A percentile compares a stretch with the other conserved stretches of the same genome.
Evolutionary conservation across 345 rosid species (phyloP).

Genomic region (Euphorbia peplus): DNA sequence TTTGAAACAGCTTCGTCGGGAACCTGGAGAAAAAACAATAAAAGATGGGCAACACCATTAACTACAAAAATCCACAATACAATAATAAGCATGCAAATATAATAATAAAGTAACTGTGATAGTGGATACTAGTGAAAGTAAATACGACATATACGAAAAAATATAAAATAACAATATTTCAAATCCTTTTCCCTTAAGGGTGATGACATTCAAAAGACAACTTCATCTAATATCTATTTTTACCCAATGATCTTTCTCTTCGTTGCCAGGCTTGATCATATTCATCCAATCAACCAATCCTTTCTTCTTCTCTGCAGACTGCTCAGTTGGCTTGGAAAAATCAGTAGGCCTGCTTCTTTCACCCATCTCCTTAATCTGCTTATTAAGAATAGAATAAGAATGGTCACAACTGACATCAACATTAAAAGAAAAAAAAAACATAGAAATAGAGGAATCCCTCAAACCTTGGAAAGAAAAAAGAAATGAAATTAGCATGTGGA

Average conservation of each 20-base stretch:
- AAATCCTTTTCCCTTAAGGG: background rate
- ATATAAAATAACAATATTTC: background rate
- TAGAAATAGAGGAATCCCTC: background rate
- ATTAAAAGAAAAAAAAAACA: background rate
- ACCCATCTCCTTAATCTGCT: slow-evolving; percentile 94
- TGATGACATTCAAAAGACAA: background rate
- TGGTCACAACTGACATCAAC: background rate
- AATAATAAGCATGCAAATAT: background rate
- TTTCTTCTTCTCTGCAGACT: slow-evolving; percentile 66
- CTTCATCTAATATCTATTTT: background rate
- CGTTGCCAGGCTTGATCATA: slow-evolving; percentile 79
- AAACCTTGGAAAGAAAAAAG: background rate
- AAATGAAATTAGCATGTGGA: background rate
- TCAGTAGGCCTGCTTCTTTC: slow-evolving; percentile 65
- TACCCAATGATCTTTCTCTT: slow-evolving; percentile 98
- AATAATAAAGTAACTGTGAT: background rate
- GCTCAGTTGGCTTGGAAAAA: slow-evolving; percentile 51
- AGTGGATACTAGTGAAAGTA: background rate
- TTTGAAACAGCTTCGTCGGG: slow-evolving; percentile 95
- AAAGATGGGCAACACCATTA: background rate
- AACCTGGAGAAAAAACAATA: slow-evolving; percentile 38
- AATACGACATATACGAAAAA: background rate
- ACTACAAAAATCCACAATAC: background rate
- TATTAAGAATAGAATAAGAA: background rate
- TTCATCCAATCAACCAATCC: slow-evolving; percentile 88